These are phyloP conservation scores for Xerocomellus chrysenteron DNA, from an alignment of 768 basidiomycete species.

Conservation along the genomic window DNA sequence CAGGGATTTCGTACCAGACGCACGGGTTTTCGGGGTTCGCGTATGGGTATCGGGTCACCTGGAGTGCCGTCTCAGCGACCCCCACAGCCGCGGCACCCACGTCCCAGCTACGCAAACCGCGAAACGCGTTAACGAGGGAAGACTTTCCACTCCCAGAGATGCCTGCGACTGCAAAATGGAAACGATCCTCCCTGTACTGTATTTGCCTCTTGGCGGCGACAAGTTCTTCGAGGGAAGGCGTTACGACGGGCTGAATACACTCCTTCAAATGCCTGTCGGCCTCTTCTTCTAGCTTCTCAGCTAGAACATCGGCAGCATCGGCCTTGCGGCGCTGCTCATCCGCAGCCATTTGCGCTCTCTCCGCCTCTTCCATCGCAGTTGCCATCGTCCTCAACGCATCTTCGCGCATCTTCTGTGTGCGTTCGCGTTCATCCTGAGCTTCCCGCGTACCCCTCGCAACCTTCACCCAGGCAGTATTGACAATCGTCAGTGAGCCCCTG, in stretches of 20 bases:
- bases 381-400: background rate
- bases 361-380: background rate
- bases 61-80: too few relatives aligned
- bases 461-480: conserved; percentile 7
- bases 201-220: conserved; percentile 5
- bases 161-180: conserved; percentile 33
- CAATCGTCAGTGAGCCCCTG: too few relatives aligned
- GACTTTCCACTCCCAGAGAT: conserved; percentile 33
- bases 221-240: conserved; percentile 1
- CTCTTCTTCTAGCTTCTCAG: too few relatives aligned
- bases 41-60: background rate
- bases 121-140: conserved; percentile 20
- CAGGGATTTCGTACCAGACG: conserved; percentile 10
- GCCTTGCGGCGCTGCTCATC: conserved; percentile 13
- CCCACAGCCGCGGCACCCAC: too few relatives aligned
- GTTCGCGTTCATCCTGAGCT: background rate
- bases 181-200: conserved; percentile 20
- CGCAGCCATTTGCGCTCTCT: background rate
- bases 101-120: too few relatives aligned
- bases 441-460: background rate
- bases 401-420: background rate
- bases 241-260: too few relatives aligned
- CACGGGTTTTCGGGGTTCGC: background rate
- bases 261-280: too few relatives aligned
- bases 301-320: background rate